Evolutionary conservation across 2,329 filamentous ascomycete genomes (phyloP), one percentile per base, ranked within the genome.

Genomic region (Pyricularia grisea): DNA sequence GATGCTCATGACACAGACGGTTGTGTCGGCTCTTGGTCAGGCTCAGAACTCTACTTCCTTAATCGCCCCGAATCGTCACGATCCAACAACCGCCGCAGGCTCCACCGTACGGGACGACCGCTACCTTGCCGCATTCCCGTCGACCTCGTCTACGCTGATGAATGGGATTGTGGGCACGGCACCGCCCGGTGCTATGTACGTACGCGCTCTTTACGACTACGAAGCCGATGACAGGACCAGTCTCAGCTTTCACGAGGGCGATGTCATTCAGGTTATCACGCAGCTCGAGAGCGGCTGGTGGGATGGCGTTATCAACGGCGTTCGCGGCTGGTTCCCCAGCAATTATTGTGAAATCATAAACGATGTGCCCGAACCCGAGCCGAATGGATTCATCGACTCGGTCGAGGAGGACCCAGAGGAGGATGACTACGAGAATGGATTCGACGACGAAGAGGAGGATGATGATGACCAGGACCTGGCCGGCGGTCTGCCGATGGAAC

Each of bases 261-360:
- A 99, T 81, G 89, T 98, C 73, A 99, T 99, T 75, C 94, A 98
- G 81, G 95, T 99, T 74, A 94, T 99, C 75, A 99, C 95, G 68
- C 94, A 97, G 81, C 85, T 98, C 69, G 95, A 99, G 79, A 98
- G 94, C 76, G 95, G 95, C 69, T 99, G 95, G 95, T 99, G 95
- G 95, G 95, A 99, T 81, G 95, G 95, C 66, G 93, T 99, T 69
- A 97, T 99, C 78, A 95, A 97, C 76, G 93, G 94, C 70, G 92
- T 97, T 74, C 90, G 95, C 77, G 95, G 95, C 78, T 99, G 95
- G 95, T 99, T 99, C 79, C 95, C 95, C 55, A 98, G 94, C 84
- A 99, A 99, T 79, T 99, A 99, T 81, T 98, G 95, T 82, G 90
- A 93, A 73, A 88, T 95, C 72, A 91, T 98, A 74, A 90, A 92